Percentiles rank a stretch among this genome's conserved stretches.
Conservation (phyloP, 768 basidiomycete genomes). For the Harrya chromipes region DNA sequence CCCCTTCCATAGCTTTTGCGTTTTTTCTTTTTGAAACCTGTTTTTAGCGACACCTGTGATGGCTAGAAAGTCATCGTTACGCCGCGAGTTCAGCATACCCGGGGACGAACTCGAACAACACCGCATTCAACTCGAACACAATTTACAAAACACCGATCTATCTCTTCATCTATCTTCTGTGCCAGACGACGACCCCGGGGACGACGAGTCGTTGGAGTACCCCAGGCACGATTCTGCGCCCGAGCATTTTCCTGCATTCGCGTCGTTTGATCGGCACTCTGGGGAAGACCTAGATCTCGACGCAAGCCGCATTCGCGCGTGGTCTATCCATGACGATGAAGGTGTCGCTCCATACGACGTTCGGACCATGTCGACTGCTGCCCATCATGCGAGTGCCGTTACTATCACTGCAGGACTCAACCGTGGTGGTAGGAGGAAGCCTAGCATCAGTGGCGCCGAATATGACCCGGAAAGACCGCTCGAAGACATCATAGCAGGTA, state of each 20-base stretch:
- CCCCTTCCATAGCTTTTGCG: constrained; percentile 5
- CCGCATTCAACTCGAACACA: constrained; percentile 76
- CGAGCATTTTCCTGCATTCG: constrained; percentile 51
- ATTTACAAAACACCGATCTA: constrained; percentile 69
- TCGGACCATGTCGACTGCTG: constrained; percentile 76
- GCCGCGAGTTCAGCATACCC: constrained; percentile 51
- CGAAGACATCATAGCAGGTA: constrained; percentile 66
- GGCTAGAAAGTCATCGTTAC: constrained; percentile 24
- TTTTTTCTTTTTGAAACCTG: constrained; percentile 13
- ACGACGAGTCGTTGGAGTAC: constrained; percentile 60
- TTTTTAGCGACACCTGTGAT: constrained; percentile 20
- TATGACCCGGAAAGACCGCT: constrained; percentile 84
- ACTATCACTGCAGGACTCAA: constrained; percentile 82
- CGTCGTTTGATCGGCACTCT: constrained; percentile 59
- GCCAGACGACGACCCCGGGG: constrained; percentile 39
- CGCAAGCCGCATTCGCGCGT: constrained; percentile 47
- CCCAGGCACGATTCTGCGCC: constrained; percentile 67
- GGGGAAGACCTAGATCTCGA: constrained; percentile 56
- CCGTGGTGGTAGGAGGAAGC: constrained; percentile 47
- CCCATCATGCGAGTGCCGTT: constrained; percentile 86
- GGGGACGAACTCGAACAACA: constrained; percentile 74
- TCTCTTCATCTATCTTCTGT: constrained; percentile 66
- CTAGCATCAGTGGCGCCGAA: constrained; percentile 70
- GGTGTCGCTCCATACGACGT: constrained; percentile 64
- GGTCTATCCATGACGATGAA: constrained; percentile 66